These are phyloP conservation scores for Solanum bulbocastanum DNA, from an alignment of 257 asterid genomes.

Conservation along the genomic window DNA sequence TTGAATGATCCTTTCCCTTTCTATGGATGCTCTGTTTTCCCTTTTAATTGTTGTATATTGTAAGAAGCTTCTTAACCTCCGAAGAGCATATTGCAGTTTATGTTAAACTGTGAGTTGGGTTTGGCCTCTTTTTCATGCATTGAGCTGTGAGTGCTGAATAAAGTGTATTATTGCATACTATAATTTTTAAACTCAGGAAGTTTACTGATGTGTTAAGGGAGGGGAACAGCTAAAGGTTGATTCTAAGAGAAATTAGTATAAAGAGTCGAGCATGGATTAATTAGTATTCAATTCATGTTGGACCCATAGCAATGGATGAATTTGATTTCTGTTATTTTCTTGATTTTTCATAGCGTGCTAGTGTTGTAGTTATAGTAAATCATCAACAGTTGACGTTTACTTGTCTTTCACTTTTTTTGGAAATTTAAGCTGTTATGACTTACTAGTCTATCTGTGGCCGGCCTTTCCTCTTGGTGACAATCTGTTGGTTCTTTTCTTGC, in stretches of 20 bases:
- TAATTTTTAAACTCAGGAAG: background rate
- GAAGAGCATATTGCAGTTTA: background rate
- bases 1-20: background rate
- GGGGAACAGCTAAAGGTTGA: background rate
- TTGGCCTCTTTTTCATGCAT: background rate
- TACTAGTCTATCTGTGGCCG: background rate
- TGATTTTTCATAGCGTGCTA: background rate
- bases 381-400: background rate
- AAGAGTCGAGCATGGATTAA: background rate
- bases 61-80: background rate
- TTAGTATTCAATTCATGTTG: background rate
- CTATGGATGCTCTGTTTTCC: background rate
- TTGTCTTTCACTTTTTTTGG: background rate
- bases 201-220: background rate
- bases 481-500: background rate
- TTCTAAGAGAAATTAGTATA: background rate
- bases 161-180: background rate
- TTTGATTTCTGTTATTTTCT: background rate
- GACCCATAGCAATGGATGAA: background rate
- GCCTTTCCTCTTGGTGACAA: background rate
- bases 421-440: background rate
- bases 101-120: background rate
- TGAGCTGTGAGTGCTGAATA: background rate
- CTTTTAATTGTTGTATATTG: background rate
- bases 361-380: background rate